These are phyloP conservation scores for Scheffersomyces segobiensis DNA, from an alignment of 1,139 yeast genomes.

Conservation along the genomic window DNA sequence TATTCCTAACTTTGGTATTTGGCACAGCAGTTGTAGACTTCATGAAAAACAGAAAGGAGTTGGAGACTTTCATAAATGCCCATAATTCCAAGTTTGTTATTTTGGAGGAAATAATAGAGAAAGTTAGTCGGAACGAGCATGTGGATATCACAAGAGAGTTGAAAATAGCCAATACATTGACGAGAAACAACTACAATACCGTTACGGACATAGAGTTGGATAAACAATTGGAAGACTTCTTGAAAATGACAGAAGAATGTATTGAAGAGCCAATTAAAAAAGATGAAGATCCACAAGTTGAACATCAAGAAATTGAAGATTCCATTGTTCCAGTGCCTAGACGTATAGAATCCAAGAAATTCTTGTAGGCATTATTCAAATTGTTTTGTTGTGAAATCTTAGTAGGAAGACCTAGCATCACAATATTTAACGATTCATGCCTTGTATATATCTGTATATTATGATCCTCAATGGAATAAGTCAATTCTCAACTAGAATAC, in stretches of 20 bases:
- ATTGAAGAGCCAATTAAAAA: not conserved
- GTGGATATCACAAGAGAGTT: slow-evolving; percentile 42
- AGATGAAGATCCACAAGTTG: not conserved
- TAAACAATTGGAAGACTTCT: slow-evolving; percentile 37
- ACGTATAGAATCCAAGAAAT: slow-evolving; percentile 15
- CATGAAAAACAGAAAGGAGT: slow-evolving; percentile 34
- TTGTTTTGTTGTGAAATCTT: not conserved
- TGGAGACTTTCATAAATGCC: slow-evolving; percentile 29
- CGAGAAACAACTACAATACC: slow-evolving; percentile 30
- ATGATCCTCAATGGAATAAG: not conserved
- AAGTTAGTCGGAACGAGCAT: slow-evolving; percentile 30
- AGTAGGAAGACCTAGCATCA: not conserved
- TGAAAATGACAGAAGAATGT: slow-evolving; percentile 31
- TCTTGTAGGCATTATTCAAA: slow-evolving; percentile 8
- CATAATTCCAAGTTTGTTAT: slow-evolving; percentile 34
- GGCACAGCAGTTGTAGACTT: slow-evolving; percentile 43
- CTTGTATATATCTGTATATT: not conserved
- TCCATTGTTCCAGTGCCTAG: not conserved
- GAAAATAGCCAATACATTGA: slow-evolving; percentile 36
- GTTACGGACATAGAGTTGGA: slow-evolving; percentile 42
- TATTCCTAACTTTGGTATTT: slow-evolving; percentile 38
- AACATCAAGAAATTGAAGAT: not conserved
- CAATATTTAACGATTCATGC: not conserved
- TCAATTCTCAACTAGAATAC: not conserved
- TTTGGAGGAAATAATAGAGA: slow-evolving; percentile 30